Evolutionary conservation across 495 filamentous ascomycete species (phyloP).

Genomic region (Talaromyces adpressus): DNA sequence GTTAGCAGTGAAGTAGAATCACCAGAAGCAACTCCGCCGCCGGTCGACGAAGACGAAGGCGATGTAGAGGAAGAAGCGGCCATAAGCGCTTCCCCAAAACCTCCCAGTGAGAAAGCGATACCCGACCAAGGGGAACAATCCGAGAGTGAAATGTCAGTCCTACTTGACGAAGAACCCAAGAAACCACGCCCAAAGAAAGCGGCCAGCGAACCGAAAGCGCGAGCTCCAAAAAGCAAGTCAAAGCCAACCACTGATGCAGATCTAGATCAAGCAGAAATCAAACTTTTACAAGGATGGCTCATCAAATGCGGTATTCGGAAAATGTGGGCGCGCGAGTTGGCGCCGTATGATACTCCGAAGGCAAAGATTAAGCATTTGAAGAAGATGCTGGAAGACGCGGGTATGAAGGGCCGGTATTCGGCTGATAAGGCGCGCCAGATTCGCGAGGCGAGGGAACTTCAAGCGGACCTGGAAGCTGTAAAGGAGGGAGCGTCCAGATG

Average conservation of each 20-base stretch:
- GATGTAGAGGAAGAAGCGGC: conserved; percentile 19
- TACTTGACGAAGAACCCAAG: conserved; percentile 56
- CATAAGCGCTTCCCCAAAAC: conserved; percentile 8
- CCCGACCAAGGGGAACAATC: conserved; percentile 42
- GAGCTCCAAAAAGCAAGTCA: conserved; percentile 27
- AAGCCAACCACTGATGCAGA: conserved; percentile 43
- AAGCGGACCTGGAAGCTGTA: conserved; percentile 73
- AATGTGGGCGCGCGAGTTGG: conserved; percentile 79
- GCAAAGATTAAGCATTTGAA: conserved; percentile 81
- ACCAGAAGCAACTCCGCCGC: conserved; percentile 11
- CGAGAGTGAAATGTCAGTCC: conserved; percentile 72
- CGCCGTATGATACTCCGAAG: conserved; percentile 63
- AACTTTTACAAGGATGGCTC: conserved; percentile 80
- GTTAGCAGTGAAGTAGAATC: conserved; percentile 13
- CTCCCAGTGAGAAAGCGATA: conserved; percentile 20
- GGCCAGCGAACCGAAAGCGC: conserved; percentile 24
- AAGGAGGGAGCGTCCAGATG: conserved; percentile 70
- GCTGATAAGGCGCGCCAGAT: conserved; percentile 77
- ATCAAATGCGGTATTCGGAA: conserved; percentile 91
- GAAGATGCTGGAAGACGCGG: conserved; percentile 65
- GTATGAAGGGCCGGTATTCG: conserved; percentile 84
- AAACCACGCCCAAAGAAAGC: conserved; percentile 25
- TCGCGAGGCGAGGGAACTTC: conserved; percentile 74
- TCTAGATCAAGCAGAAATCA: conserved; percentile 74
- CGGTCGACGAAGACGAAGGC: conserved; percentile 8